Conservation (phyloP, 116 monocot genomes). For the Posidonia oceanica region DNA sequence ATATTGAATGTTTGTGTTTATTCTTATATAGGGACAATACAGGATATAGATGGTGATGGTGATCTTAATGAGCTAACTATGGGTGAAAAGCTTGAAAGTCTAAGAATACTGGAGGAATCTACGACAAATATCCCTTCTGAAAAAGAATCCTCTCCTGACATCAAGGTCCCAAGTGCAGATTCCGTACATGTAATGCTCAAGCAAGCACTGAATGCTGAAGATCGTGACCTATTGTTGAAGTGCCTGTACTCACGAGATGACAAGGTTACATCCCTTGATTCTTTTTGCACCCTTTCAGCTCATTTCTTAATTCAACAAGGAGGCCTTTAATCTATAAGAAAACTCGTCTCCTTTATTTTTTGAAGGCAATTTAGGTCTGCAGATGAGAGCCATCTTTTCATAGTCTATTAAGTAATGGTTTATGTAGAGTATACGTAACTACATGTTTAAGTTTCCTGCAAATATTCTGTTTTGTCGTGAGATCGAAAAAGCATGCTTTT, state of each 20-base stretch:
- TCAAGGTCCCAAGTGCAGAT: constrained; percentile 66
- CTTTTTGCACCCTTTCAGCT: constrained; percentile 3
- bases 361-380: too few relatives aligned
- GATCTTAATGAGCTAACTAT: constrained; percentile 63
- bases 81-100: constrained; percentile 67
- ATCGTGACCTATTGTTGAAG: constrained; percentile 48
- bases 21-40: neutral
- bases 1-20: neutral
- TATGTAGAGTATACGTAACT: too few relatives aligned
- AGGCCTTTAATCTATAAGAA: too few relatives aligned
- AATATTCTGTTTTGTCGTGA: too few relatives aligned
- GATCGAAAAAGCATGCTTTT: too few relatives aligned
- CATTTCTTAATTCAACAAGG: too few relatives aligned
- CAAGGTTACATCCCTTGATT: constrained; percentile 32
- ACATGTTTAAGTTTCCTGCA: too few relatives aligned
- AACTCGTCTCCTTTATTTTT: too few relatives aligned
- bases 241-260: constrained; percentile 74
- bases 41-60: neutral
- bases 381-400: too few relatives aligned
- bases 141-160: constrained; percentile 10
- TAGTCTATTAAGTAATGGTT: too few relatives aligned
- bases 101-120: constrained; percentile 25
- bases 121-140: constrained; percentile 5
- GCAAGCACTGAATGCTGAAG: constrained; percentile 85
- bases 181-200: constrained; percentile 75